Evolutionary conservation across 345 rosid species (phyloP), one percentile per base, ranked within the genome.

Genomic region (Syzygium aromaticum): DNA sequence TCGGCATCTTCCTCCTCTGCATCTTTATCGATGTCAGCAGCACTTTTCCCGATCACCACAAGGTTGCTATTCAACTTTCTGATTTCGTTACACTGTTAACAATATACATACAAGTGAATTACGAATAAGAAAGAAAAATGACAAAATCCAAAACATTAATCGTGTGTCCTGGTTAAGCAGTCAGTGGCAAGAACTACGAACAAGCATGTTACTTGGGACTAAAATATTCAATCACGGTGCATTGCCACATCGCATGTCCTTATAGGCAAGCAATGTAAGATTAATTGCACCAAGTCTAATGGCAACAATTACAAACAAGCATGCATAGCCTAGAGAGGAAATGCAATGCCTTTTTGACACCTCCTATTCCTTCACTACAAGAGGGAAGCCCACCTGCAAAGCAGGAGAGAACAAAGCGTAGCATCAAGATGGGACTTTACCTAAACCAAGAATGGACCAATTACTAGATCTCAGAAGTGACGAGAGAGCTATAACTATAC

Each of bases 1-100:
- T 95, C 99, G 3, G 91, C 96, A 84, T 95, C 98, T 86, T 95
- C 92, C 87, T 95, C 98, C 2, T 92, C 93, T 22, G 95, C 99
- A 89, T 97, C 98, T 90, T 95, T 97, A n/a, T 95, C 95, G 23
- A 93, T 93, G 84, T 94, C 95, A 3, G 87, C 93, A 0, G 89
- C 88, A 23, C 90, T 93, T 91, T 96, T 95, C 88, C 99, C 99
- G 19, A 96, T 94, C 84, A 98, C 91, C 17, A 90, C 85, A 25
- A 94, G 85, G 88, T 92, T 94, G 89, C 92, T 94, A 85, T 94
- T 93, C 51, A 86, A 87, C 91, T 96, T 95, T 86, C 93, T 94
- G 89, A 98, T 95, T 90, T 96, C 99, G 73, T 92, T 95, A 61
- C 92, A 92, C 99, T 96, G 94, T 95, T 61, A 23, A 73, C 33